These are phyloP conservation scores for Echria macrotheca DNA, from an alignment of 495 filamentous ascomycete genomes.

Conservation along the genomic window DNA sequence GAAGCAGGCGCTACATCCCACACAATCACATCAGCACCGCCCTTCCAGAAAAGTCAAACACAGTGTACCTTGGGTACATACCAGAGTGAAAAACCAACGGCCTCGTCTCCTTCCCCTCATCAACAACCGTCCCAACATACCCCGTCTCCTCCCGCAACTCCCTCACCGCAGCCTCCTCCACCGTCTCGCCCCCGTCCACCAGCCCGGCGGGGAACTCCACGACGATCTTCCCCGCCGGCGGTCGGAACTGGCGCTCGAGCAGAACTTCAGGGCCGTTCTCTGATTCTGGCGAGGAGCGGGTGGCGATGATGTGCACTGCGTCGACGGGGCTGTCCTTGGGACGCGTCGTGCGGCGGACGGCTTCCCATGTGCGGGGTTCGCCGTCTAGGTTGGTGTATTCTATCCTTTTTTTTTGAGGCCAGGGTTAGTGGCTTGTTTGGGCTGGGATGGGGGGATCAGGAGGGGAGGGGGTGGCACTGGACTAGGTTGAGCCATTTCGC, in stretches of 20 bases:
- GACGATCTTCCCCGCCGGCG: slow-evolving; percentile 63
- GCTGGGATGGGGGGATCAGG: too few species aligned
- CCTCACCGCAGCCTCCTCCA: slow-evolving; percentile 63
- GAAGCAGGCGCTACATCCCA: slow-evolving; percentile 28
- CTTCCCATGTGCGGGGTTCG: slow-evolving; percentile 62
- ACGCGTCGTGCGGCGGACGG: slow-evolving; percentile 57
- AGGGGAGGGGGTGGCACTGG: too few species aligned
- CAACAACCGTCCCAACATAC: slow-evolving; percentile 57
- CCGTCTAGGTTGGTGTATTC: slow-evolving; percentile 61
- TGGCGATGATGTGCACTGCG: slow-evolving; percentile 71
- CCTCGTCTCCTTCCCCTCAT: not conserved
- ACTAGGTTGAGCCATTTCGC: too few species aligned
- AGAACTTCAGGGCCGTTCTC: slow-evolving; percentile 46
- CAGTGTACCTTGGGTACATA: too few species aligned
- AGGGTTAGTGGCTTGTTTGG: too few species aligned
- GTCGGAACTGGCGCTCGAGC: slow-evolving; percentile 70
- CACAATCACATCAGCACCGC: not conserved
- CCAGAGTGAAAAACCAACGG: slow-evolving; percentile 53
- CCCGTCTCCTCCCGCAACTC: slow-evolving; percentile 81
- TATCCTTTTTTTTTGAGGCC: too few species aligned
- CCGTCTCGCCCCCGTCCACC: slow-evolving; percentile 65
- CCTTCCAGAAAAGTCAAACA: not conserved
- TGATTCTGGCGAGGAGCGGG: slow-evolving; percentile 47
- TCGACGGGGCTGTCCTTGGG: slow-evolving; percentile 59
- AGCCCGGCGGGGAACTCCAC: slow-evolving; percentile 74